phyloP scores from a whole-genome alignment of 2,329 filamentous ascomycete genomes.

The Ophiostoma ips region DNA sequence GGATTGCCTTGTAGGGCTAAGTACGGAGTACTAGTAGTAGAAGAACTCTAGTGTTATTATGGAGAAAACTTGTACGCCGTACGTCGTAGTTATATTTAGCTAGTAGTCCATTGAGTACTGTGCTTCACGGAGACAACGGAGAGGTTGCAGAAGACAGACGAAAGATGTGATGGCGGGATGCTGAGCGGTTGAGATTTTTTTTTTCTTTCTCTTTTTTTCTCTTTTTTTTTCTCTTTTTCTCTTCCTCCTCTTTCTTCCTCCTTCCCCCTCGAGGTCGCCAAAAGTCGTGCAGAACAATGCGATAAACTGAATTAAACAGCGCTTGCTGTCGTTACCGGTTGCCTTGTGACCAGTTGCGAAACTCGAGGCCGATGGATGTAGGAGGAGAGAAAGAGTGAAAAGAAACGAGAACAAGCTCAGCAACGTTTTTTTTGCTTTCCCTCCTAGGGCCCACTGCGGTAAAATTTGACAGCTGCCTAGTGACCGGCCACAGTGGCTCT shows the following conservation, averaged over 20 bases:
- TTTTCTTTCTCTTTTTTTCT: too few relatives aligned
- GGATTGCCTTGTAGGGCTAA: too few relatives aligned
- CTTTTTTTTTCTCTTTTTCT: too few relatives aligned
- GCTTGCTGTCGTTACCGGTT: not conserved
- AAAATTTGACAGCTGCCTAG: not conserved
- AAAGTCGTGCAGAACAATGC: not conserved
- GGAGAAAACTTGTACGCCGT: too few relatives aligned
- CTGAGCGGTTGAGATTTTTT: not conserved
- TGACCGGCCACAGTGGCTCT: not conserved
- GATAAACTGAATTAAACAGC: not conserved
- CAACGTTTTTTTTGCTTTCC: not conserved
- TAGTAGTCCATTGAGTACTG: not conserved
- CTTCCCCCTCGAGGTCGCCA: too few relatives aligned
- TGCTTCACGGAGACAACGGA: not conserved
- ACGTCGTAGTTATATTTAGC: too few relatives aligned
- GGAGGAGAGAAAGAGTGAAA: not conserved
- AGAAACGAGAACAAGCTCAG: not conserved
- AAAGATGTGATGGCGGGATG: not conserved
- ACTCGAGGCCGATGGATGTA: not conserved
- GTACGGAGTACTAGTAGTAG: too few relatives aligned
- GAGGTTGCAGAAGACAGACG: not conserved
- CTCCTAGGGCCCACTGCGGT: not conserved
- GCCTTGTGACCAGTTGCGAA: not conserved
- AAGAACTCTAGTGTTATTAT: too few relatives aligned
- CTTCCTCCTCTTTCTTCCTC: too few relatives aligned